Evolutionary conservation across 139 green algal species (phyloP).

Genomic region (Astrephomene gubernaculifera): DNA sequence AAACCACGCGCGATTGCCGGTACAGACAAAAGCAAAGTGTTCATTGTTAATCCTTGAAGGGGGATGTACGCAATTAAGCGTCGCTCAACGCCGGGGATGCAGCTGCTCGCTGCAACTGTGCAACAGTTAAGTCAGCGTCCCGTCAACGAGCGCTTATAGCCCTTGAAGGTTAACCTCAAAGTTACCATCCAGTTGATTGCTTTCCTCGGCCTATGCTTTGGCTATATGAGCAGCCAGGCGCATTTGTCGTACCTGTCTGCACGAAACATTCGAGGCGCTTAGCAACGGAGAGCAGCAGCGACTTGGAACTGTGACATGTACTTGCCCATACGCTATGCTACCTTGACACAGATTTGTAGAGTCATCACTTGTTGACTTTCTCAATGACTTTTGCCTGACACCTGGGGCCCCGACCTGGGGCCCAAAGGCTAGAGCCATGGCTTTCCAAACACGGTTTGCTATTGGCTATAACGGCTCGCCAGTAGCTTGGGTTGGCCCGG

Average conservation of each 20-base stretch:
- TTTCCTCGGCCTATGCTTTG: not conserved
- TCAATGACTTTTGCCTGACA: not conserved
- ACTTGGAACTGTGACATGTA: too few relatives aligned
- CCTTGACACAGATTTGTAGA: not conserved
- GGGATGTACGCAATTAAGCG: too few relatives aligned
- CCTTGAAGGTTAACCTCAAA: not conserved
- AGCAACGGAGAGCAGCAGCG: too few relatives aligned
- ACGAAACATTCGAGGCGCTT: not conserved
- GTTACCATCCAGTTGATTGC: not conserved
- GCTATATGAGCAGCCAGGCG: not conserved
- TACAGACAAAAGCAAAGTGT: not conserved
- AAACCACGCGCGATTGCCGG: conserved; percentile 19
- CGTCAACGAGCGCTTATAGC: too few relatives aligned
- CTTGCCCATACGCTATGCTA: too few relatives aligned
- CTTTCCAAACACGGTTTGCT: conserved; percentile 1
- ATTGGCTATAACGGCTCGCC: conserved; percentile 8
- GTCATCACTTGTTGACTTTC: not conserved
- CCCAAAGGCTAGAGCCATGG: not conserved
- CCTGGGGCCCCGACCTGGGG: not conserved
- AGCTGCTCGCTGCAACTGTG: too few relatives aligned
- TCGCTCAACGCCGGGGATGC: too few relatives aligned
- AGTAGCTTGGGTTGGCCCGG: not conserved
- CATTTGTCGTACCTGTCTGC: not conserved
- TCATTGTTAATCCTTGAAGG: not conserved
- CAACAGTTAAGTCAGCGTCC: too few relatives aligned